phyloP scores from a whole-genome alignment of 2,329 filamentous ascomycete genomes.

The Fusarium ramigenum region DNA sequence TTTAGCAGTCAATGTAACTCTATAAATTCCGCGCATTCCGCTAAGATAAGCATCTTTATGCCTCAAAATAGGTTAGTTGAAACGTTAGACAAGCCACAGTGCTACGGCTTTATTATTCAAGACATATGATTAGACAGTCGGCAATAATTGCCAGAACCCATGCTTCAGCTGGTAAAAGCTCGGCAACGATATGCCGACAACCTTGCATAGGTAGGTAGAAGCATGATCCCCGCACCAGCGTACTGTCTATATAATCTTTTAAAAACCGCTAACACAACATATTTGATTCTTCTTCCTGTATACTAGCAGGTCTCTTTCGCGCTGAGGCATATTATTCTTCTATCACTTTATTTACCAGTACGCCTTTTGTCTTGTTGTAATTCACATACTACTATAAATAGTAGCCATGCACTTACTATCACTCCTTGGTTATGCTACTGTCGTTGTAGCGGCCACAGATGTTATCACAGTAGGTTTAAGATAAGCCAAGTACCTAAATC shows the following conservation, averaged over 20 bases:
- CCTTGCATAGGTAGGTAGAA: no score
- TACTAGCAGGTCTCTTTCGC: no score
- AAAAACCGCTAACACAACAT: rapidly evolving
- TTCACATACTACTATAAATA: no score
- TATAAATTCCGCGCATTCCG: neutral
- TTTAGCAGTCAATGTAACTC: neutral
- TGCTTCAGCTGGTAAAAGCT: neutral
- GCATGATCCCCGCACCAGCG: no score
- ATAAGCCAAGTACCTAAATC: rapidly evolving
- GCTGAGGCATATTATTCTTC: no score
- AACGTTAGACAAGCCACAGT: neutral
- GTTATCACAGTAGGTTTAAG: neutral
- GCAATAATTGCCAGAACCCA: neutral
- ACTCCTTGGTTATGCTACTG: neutral
- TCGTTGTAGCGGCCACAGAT: neutral
- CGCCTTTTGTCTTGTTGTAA: no score
- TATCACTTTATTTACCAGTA: no score
- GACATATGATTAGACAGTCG: neutral
- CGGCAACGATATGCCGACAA: neutral
- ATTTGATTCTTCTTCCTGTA: no score
- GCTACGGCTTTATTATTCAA: neutral
- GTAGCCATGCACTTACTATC: neutral
- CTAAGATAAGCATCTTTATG: neutral
- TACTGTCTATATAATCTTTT: neutral
- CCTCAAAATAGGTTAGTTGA: neutral